Conservation (phyloP, 2,329 filamentous ascomycete genomes). For the Arthroderma sp. region DNA sequence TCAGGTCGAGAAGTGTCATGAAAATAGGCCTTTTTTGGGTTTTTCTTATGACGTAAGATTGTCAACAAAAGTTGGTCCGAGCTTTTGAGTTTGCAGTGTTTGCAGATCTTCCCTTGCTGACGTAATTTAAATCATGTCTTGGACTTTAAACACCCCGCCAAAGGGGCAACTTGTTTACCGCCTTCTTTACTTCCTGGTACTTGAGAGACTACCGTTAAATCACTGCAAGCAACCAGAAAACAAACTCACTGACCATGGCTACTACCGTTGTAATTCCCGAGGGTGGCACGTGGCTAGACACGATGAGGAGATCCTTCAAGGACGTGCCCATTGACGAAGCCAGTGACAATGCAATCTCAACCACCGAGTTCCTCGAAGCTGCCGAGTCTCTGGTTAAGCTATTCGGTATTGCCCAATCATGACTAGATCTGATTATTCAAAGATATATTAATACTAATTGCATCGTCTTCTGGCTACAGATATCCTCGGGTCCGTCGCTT, state of each 20-base stretch:
- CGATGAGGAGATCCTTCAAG: constrained; percentile 69
- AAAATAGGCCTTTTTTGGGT: background rate
- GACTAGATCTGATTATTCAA: background rate
- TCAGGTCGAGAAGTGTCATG: background rate
- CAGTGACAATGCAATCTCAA: constrained; percentile 66
- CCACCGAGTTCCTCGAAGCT: constrained; percentile 80
- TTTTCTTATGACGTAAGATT: background rate
- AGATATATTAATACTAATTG: background rate
- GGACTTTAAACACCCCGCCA: background rate
- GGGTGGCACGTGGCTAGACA: constrained; percentile 73
- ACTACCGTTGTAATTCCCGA: constrained; percentile 41
- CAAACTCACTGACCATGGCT: constrained; percentile 37
- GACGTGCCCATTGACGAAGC: constrained; percentile 65
- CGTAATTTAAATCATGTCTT: background rate
- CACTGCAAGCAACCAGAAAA: background rate
- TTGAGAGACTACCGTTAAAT: background rate
- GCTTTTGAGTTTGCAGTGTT: background rate
- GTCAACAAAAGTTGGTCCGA: background rate
- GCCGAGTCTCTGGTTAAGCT: constrained; percentile 75
- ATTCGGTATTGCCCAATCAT: constrained; percentile 51
- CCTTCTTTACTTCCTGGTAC: background rate
- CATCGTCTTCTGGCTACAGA: constrained; percentile 29
- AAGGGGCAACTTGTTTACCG: background rate
- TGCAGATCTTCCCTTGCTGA: background rate
- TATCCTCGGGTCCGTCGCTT: constrained; percentile 57